These are phyloP conservation scores for Dryadomyces quercivorus DNA, from an alignment of 2,329 filamentous ascomycete genomes.

Conservation along the genomic window DNA sequence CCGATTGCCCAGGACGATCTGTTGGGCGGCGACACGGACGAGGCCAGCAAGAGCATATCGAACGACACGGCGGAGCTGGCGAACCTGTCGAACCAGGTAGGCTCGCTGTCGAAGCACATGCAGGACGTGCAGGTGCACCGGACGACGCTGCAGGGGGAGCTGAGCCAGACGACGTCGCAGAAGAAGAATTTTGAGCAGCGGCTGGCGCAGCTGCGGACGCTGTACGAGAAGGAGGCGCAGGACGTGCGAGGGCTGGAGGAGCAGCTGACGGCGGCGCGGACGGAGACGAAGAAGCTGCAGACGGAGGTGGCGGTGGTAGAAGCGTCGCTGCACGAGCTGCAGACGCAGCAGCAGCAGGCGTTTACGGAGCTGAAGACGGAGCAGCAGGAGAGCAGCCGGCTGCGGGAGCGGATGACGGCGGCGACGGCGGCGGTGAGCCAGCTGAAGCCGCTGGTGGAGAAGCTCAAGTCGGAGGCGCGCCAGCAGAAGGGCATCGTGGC, in stretches of 20 bases:
- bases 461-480: constrained; percentile 78
- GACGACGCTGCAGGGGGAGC: constrained; percentile 63
- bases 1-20: constrained; percentile 57
- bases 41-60: constrained; percentile 77
- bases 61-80: constrained; percentile 86
- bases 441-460: constrained; percentile 84
- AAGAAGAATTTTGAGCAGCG: constrained; percentile 90
- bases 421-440: constrained; percentile 73
- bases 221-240: constrained; percentile 90
- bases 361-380: constrained; percentile 66
- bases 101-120: constrained; percentile 84
- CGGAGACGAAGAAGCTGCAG: constrained; percentile 74
- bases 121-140: constrained; percentile 83
- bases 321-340: constrained; percentile 66
- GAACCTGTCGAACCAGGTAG: constrained; percentile 92
- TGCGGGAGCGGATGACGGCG: constrained; percentile 80
- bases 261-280: constrained; percentile 60
- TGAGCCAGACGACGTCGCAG: constrained; percentile 70
- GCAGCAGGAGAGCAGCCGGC: constrained; percentile 70
- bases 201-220: constrained; percentile 68
- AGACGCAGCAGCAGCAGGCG: constrained; percentile 70
- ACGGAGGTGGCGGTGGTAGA: constrained; percentile 76
- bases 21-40: constrained; percentile 80
- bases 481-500: constrained; percentile 94
- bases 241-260: constrained; percentile 77